Evolutionary conservation across 441 rosid genomes (phyloP), one percentile per base, ranked within the genome.

Genomic region (Metrosideros polymorpha): DNA sequence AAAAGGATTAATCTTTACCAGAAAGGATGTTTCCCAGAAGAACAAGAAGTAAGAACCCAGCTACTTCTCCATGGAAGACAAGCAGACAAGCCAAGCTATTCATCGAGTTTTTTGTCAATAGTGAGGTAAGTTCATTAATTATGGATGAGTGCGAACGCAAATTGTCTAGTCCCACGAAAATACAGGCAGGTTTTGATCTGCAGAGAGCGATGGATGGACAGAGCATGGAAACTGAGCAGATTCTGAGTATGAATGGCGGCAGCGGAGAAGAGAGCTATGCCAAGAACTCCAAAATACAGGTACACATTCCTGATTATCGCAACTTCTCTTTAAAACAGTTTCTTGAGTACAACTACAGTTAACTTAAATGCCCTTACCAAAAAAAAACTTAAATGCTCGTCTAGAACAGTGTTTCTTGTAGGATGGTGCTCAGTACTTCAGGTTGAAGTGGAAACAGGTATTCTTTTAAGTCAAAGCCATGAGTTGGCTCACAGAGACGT

Each of bases 221-320:
- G 76, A 22, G 4, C 77, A 19, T 66, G 77, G 15, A 22, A 71
- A 71, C 79, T 22, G 79, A 25, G n/a, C 27, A 35, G 79, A 71
- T 39, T 71, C 79, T 22, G 43, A 35, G 47, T 10, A 86, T 82
- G 84, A 82, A 57, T 18, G 79, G 56, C 1, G 87, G 87, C 45
- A 8, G 59, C 12, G 82, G 85, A 17, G 87, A 86, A 32, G 55
- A 45, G 57, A 86, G 85, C 87, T 86, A 86, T 82, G 87, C 59
- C 49, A 2, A 82, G 85, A 86, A 86, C 87, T 82, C 82, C 24
- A 32, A 79, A 24, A 3, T 0, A 27, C 85, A 57, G 87, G 86
- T 42, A 35, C 29, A 10, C 43, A 5, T 22, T 71, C 79, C 47
- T 39, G 79, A 35, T 22, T 71, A 22, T 10, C 24, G 25, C 32